These are phyloP conservation scores for Letharia columbiana DNA, from an alignment of 495 filamentous ascomycete species.

Conservation along the genomic window DNA sequence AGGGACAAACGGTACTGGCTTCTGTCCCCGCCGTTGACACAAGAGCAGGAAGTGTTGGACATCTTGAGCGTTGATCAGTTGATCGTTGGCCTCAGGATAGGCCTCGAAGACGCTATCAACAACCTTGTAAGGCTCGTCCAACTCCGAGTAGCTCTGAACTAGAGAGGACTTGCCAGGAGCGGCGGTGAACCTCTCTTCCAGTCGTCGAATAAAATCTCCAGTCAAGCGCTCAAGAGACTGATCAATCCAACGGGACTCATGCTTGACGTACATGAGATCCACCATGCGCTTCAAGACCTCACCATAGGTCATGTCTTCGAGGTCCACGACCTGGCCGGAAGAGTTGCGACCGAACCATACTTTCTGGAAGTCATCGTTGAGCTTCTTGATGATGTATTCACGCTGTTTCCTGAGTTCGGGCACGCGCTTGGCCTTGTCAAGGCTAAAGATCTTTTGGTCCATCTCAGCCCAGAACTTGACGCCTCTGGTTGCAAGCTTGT, in stretches of 20 bases:
- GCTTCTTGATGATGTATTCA: conserved; percentile 92
- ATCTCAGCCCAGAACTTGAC: conserved; percentile 96
- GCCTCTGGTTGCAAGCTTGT: conserved; percentile 93
- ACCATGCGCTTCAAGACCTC: conserved; percentile 93
- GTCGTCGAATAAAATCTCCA: conserved; percentile 87
- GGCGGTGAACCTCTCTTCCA: conserved; percentile 85
- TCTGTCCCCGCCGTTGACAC: conserved; percentile 89
- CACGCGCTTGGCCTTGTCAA: conserved; percentile 89
- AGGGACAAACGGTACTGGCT: conserved; percentile 93
- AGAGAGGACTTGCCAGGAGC: conserved; percentile 59
- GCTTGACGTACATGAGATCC: conserved; percentile 90
- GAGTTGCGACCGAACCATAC: conserved; percentile 95
- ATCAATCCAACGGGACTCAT: conserved; percentile 92
- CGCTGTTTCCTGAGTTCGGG: conserved; percentile 86
- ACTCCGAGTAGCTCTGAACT: conserved; percentile 76
- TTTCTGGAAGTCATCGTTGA: conserved; percentile 98
- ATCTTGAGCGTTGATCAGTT: conserved; percentile 95
- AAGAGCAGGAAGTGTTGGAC: conserved; percentile 91
- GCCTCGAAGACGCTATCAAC: conserved; percentile 69
- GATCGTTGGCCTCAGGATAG: conserved; percentile 76
- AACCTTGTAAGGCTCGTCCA: conserved; percentile 70
- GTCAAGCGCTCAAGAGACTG: conserved; percentile 70
- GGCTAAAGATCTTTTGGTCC: conserved; percentile 93
- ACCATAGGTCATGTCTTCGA: conserved; percentile 96
- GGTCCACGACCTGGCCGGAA: conserved; percentile 73